Base-by-base conservation (phyloP, 2,329 filamentous ascomycete genomes). In the Rasamsonia emersonii region DNA sequence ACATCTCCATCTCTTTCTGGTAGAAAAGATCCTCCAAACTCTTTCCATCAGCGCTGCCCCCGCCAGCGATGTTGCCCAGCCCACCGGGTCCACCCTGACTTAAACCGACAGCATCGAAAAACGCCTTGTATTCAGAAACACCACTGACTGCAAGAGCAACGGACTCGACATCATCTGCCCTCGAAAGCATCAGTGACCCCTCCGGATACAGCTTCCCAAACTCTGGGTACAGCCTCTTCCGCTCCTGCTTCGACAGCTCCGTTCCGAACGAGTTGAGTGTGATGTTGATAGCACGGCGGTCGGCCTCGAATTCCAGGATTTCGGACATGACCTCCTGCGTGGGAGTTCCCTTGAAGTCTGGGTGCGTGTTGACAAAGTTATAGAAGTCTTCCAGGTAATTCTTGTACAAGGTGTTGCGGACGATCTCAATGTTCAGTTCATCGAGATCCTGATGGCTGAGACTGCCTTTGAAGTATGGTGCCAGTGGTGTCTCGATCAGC, bases 331-430 rank as follows among this genome's bases (percentile, higher is more conserved):
- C 79, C 50, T 94, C 86, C 25, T 86, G 73, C 0, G 91, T 98
- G 1, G 91, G 86, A 5, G 88, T 93, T 21, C 86, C 84, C 21
- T 74, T 71, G 64, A 96, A 82, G 24, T 93, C 89, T 0, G 86
- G 70, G 53, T 94, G 76, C 7, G 79, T 82, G 64, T 89, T 94
- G 62, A 96, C 82, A 59, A 95, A 98, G 44, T 82, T 74, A 67
- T 96, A 77, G 61, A 98, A 98, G 58, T 96, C 91, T 59, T 98
- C 91, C 5, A 98, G 75, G 58, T 98, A 98, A 70, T 96, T 96
- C 74, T 98, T 98, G 72, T 96, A 98, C 20, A 98, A 71, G 1
- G 88, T 98, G 64, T 98, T 98, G 43, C 93, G 82, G 37, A 98
- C 84, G 60, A 98, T 98, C 66, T 98, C 91, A 50, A 98, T 98